Base-by-base conservation (phyloP, 768 basidiomycete species). In the Russula sp. region DNA sequence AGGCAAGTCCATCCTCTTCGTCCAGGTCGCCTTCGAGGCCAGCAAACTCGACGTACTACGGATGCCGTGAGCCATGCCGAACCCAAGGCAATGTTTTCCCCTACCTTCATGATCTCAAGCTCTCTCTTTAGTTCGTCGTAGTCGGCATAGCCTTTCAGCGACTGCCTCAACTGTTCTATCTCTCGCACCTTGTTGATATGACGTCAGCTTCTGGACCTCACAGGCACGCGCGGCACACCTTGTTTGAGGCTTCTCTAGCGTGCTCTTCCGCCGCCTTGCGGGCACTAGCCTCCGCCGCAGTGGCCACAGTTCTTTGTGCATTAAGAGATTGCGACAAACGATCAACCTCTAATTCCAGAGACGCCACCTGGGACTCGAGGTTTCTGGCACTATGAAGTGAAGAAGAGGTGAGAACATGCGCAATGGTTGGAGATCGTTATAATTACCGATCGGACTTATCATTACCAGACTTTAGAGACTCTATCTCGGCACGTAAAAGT, bases 111-210 rank as follows among this genome's bases (percentile, higher is more conserved):
- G 66, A 99, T 98, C 70, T 94, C 94, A 34, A 99, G 80, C 72
- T 99, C 97, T 32, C 97, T 87, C 76, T 98, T 98, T 70, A 98
- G 85, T 75, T 98, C 95, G 69, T 98, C 96, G 69, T 99, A 98
- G 73, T 99, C 93, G 16, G 73, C 73, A 63, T 87, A 90, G 65
- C 83, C 83, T 68, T 83, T 84, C 41, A 98, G 75, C 66, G 85
- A 85, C 38, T 76, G 74, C 70, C 81, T 85, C 2, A 95, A 77
- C 51, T 79, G 79, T 16, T 88, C 87, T 5, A 87, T 76, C 73
- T 97, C 94, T 3, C 71, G 71, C 4, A 71, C 74, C 84, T 90
- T 59, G 7, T 22, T n/a, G 18, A 53, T 35, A 54, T 32, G 35
- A 38, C 22, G 18, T 65, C 49, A 48, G 57, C 43, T 39, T 60